phyloP scores from a whole-genome alignment of 2,329 filamentous ascomycete genomes.

The Ceratocystis harringtonii region DNA sequence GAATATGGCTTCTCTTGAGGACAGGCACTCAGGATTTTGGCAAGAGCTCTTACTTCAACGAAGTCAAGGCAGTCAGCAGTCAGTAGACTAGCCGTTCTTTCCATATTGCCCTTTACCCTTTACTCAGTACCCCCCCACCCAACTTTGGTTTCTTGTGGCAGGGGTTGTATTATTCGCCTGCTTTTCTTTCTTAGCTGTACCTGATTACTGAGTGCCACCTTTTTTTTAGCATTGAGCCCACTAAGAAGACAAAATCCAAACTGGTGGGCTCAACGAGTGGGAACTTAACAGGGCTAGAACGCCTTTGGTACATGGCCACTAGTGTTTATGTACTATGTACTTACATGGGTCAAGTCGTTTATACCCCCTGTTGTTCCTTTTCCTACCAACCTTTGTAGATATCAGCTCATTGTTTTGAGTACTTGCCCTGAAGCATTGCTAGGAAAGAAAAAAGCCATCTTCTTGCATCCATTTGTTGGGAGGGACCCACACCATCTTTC shows the following conservation, averaged over 20 bases:
- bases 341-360: not conserved
- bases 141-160: not conserved
- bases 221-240: not conserved
- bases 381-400: not conserved
- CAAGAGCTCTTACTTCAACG: constrained; percentile 9
- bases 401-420: not conserved
- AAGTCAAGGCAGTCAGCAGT: not conserved
- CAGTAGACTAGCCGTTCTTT: constrained; percentile 7
- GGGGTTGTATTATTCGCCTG: not conserved
- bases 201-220: constrained; percentile 1
- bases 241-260: constrained; percentile 1
- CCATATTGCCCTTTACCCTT: constrained; percentile 6
- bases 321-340: not conserved
- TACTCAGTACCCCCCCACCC: constrained; percentile 1
- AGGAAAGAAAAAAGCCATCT: not conserved
- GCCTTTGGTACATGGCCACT: constrained; percentile 2
- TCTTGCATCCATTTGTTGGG: constrained; percentile 14
- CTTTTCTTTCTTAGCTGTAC: not conserved
- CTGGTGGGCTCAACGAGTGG: constrained; percentile 16
- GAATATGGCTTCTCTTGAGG: not conserved
- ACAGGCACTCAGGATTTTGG: constrained; percentile 14
- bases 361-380: constrained; percentile 4
- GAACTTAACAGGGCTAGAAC: constrained; percentile 7
- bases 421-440: not conserved
- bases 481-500: constrained; percentile 12